Conservation (phyloP, 1,139 yeast species). For the Suhomyces chickasaworum region DNA sequence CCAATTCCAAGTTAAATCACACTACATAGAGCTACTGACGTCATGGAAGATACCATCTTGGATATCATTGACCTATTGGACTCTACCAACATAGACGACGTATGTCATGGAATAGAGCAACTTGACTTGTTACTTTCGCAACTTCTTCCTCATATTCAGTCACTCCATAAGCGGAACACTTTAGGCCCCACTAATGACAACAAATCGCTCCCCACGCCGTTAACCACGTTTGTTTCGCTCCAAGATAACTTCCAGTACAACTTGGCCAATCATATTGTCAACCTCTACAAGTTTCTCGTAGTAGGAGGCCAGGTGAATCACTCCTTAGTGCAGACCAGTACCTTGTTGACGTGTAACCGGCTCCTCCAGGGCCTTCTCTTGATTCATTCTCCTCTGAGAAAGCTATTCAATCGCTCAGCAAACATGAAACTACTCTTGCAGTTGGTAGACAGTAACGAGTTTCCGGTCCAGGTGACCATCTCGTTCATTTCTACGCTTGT, state of each 20-base stretch:
- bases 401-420: constrained; percentile 39
- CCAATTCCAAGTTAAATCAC: neutral
- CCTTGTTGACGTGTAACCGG: constrained; percentile 36
- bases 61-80: constrained; percentile 23
- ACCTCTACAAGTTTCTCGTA: constrained; percentile 21
- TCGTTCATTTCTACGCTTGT: constrained; percentile 60
- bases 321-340: constrained; percentile 1
- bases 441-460: constrained; percentile 23
- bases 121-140: constrained; percentile 23
- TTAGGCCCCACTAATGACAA: constrained; percentile 3
- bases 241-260: constrained; percentile 58
- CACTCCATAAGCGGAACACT: constrained; percentile 19
- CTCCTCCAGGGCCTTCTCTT: constrained; percentile 64
- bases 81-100: constrained; percentile 13
- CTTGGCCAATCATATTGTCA: constrained; percentile 40
- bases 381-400: constrained; percentile 59
- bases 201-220: neutral
- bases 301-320: neutral
- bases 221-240: constrained; percentile 45
- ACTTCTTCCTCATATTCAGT: constrained; percentile 30
- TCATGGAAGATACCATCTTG: constrained; percentile 21
- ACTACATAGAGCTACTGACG: neutral
- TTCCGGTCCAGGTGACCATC: constrained; percentile 29
- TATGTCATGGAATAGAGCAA: constrained; percentile 20
- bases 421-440: constrained; percentile 37